Base-by-base conservation (phyloP, 2,329 filamentous ascomycete species). In the Uncinocarpus reesii region DNA sequence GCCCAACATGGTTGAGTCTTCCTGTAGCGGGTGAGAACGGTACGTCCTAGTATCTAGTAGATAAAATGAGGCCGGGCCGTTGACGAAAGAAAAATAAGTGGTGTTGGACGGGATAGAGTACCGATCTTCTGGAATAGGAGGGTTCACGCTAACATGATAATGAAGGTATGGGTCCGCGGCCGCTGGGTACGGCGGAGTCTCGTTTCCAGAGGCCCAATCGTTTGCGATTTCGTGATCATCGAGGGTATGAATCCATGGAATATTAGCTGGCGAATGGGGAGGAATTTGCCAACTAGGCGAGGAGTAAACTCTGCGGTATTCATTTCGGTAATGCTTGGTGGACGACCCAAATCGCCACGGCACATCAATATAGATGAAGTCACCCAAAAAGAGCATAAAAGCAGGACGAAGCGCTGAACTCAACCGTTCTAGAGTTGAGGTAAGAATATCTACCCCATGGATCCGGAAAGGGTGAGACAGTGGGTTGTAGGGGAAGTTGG, bases 221-320 rank as follows among this genome's bases (percentile, higher is more conserved):
- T 98, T 96, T 4, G 78, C 78, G 53, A 98, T 95, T 62, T 98
- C 92, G 60, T 98, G 92, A 62, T 98, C 92, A 61, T 98, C 92
- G 5, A 95, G 77, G 1, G 94, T 89, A 60, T 98, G 92, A 37
- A 96, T 86, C 92, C 92, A 98, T 58, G 89, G 93, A n/a, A 96
- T 71, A 42, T 65, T 58, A 20, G 66, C 62, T 20, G 64, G 60
- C 48, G 87, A 81, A 8, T 85, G 80, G 0, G 79, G 71, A 1
- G 78, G 51, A 16, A 56, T 49, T 11, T 54, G 73, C 92, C 92
- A 98, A 55, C 95, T 90, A 0, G 90, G 90, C 2, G 89, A 95
- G 0, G 86, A 84, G 61, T 98, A 98, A n/a, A 95, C 82, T 58
- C 93, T 87, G 16, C 90, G 82, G 62, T 98, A 98, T 62, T 95